Evolutionary conservation across 768 basidiomycete genomes (phyloP), one percentile per base, ranked within the genome.

Genomic region (Agaricus subrufescens): DNA sequence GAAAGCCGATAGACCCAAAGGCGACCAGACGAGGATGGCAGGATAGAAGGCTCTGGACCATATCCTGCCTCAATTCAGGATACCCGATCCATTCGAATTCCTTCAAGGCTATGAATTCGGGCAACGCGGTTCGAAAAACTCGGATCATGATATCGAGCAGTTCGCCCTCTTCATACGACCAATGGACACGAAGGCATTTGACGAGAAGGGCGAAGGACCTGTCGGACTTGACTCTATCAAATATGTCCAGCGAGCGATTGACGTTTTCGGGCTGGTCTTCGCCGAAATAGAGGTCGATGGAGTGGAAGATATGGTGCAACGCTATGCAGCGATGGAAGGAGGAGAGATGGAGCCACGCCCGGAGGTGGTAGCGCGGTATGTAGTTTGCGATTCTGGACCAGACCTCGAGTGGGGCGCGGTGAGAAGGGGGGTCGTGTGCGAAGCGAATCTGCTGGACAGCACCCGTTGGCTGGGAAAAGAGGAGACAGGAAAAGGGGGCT

Each of bases 31-130:
- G 73, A 4, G 81, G 72, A 58, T 86, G 85, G 50, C 73, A 79
- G 5, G 73, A 67, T 11, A 84, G 69, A 4, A 87, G 72, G 8
- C 75, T 76, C 61, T 84, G 76, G 0, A 87, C 84, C 76, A 84
- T 82, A 51, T 86, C 84, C n/a, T 75, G 81, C 9, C 81, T 75
- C 69, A 87, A 71, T 63, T 87, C 86, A 1, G 85, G 86, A 62
- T 87, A 87, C 4, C 86, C 85, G n/a, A 87, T 86, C 86, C 86
- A 87, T 67, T 87, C 85, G 62, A 87, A 85, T 58, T 85, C 84
- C 11, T 72, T 64, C 10, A 87, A 69, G 7, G 78, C 76, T 56
- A 72, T 83, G 69, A 87, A 86, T 43, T 82, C 81, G 1, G 84
- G 84, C 12, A 88, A 72, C 1, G 84, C 78, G 8, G 79, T 82